Percentiles rank a stretch among this genome's conserved stretches.
Evolutionary conservation across 768 basidiomycete genomes (phyloP).

Genomic region (Cystofilobasidium ferigula): DNA sequence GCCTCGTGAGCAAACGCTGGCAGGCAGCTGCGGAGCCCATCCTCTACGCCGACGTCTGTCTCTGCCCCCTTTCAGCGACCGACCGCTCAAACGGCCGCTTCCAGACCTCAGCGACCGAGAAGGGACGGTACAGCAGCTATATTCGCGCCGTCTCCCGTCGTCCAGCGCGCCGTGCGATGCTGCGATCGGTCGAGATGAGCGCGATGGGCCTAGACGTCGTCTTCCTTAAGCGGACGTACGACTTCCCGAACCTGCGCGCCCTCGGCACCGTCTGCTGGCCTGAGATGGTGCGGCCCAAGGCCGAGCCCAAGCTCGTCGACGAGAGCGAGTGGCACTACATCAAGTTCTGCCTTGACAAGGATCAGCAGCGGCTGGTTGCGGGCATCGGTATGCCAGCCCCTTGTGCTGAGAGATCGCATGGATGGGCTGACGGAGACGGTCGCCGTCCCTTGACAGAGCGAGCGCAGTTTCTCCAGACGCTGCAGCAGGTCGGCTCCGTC

Average conservation of each 20-base stretch:
- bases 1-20: not conserved
- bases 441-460: not conserved
- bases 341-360: not conserved
- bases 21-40: not conserved
- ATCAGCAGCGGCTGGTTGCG: not conserved
- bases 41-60: not conserved
- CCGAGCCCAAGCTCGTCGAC: not conserved
- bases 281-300: not conserved
- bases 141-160: not conserved
- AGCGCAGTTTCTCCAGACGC: not conserved
- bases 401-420: too few relatives aligned
- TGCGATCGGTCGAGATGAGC: not conserved
- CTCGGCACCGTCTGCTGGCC: not conserved
- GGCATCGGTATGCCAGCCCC: not conserved
- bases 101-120: not conserved
- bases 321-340: not conserved
- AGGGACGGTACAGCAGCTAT: not conserved
- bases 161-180: not conserved
- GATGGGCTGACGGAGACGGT: too few relatives aligned
- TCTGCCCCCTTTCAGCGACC: not conserved
- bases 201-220: not conserved
- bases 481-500: not conserved
- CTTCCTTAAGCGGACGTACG: not conserved
- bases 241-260: not conserved
- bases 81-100: not conserved